Evolutionary conservation across 2,329 filamentous ascomycete genomes (phyloP), one percentile per base, ranked within the genome.

Genomic region (Arthrinium puccinioides): DNA sequence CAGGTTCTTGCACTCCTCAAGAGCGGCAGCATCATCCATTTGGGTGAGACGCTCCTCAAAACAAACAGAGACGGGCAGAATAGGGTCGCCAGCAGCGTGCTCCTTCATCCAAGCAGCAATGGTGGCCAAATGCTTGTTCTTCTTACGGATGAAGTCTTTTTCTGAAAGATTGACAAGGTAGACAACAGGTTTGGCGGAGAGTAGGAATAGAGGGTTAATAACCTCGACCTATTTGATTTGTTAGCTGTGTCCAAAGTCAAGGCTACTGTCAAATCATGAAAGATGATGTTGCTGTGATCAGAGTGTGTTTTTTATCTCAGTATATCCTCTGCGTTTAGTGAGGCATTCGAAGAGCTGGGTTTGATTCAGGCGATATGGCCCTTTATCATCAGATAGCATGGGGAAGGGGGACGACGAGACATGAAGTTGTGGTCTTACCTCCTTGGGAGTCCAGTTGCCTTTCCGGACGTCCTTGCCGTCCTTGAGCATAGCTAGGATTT

Each of bases 341-440:
- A 85, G 84, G 78, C 76, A 79, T 82, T 97, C 90, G 83, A 95
- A 84, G 92, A 98, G 92, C 92, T 98, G 92, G 92, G 92, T 87
- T 94, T 89, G 86, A 72, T 75, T 88, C 84, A 84, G 89, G 87
- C 86, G 76, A 67, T 71, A 72, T 76, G 81, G 87, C 88, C 92
- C 84, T 95, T 94, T 84, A 82, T 97, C 92, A 97, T 97, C 92
- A 95, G 82, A 54, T 61, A 69, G 32, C 27, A 27, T 11, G 27
- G 13, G 11, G 29, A 20, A 25, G 29, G 31, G 26, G 44, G 49
- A 36, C 41, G 41, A 28, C 39, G 39, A 43, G 51, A 42, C 44
- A 47, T 50, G 38, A 46, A 44, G 2, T n/a, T 4, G 15, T 41
- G 40, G 39, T 63, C 83, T 66, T 84, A 97, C 92, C 86, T 98